A percentile compares a stretch with the other conserved stretches of the same genome.
Evolutionary conservation across 1,284 basidiomycete genomes (phyloP).

Genomic region (Sanghuangporus sanghuang): DNA sequence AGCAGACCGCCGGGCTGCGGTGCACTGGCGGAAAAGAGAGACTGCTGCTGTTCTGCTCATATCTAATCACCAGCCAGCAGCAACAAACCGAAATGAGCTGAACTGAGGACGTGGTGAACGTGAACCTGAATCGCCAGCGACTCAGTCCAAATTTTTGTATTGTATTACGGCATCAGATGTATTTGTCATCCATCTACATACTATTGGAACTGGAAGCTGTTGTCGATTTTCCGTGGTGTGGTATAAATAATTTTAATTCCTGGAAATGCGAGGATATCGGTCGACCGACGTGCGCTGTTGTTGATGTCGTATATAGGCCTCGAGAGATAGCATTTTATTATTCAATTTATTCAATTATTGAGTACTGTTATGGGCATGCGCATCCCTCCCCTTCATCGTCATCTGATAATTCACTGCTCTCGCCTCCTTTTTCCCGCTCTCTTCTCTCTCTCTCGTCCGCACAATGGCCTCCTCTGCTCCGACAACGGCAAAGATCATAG

Average conservation of each 20-base stretch:
- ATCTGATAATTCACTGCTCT: slow-evolving; percentile 4
- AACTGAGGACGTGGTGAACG: no score
- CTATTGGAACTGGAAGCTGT: not conserved
- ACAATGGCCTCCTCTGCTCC: slow-evolving; percentile 37
- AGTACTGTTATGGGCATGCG: no score
- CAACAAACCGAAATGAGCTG: not conserved
- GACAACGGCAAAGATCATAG: slow-evolving; percentile 64
- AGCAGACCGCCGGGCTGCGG: slow-evolving; percentile 25
- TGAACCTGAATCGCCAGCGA: no score
- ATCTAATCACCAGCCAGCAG: slow-evolving; percentile 15
- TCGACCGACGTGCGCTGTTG: not conserved
- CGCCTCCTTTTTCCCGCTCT: not conserved
- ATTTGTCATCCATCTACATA: no score
- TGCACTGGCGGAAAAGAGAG: slow-evolving; percentile 51
- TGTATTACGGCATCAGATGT: not conserved
- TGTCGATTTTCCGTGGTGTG: not conserved
- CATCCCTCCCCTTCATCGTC: not conserved
- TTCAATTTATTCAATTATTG: no score
- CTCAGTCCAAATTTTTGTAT: not conserved
- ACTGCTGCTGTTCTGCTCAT: slow-evolving; percentile 50
- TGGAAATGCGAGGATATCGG: not conserved
- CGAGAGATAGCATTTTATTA: no score
- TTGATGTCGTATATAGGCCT: no score
- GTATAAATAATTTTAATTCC: no score
- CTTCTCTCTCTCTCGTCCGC: slow-evolving; percentile 21